Conservation (phyloP, 1,284 basidiomycete genomes). For the Ganoderma resinaceum region DNA sequence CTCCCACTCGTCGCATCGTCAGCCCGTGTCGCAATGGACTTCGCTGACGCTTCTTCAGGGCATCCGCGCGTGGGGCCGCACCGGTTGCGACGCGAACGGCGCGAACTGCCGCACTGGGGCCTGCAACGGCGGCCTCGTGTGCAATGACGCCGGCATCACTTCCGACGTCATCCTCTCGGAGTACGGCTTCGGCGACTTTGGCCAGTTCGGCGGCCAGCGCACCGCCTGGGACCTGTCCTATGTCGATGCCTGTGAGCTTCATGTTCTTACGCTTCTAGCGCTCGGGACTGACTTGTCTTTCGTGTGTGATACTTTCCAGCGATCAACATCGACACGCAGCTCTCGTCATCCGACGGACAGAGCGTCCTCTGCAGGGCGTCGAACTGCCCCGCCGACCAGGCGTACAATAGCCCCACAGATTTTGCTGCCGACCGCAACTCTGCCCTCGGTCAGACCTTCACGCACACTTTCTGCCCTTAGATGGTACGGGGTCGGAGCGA, state of each 20-base stretch:
- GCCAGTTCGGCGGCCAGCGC: slow-evolving; percentile 4
- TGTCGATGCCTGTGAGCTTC: slow-evolving; percentile 3
- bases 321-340: slow-evolving; percentile 10
- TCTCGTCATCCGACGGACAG: background rate
- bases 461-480: slow-evolving; percentile 2
- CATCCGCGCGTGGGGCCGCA: slow-evolving; percentile 8
- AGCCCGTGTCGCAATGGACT: background rate
- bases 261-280: no score
- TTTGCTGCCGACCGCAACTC: slow-evolving; percentile 7
- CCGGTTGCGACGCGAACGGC: background rate
- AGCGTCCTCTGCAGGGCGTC: background rate
- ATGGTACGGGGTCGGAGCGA: no score
- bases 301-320: background rate
- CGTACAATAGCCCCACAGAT: slow-evolving; percentile 2
- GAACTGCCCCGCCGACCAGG: slow-evolving; percentile 7
- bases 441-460: background rate
- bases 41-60: background rate
- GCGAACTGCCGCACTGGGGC: slow-evolving; percentile 2
- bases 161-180: slow-evolving; percentile 5
- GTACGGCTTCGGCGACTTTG: slow-evolving; percentile 4
- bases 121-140: slow-evolving; percentile 7
- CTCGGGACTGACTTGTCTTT: no score
- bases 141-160: slow-evolving; percentile 7
- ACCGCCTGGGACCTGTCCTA: slow-evolving; percentile 1
- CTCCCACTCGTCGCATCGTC: background rate